These are phyloP conservation scores for Megacollybia marginata DNA, from an alignment of 768 basidiomycete species.

Conservation along the genomic window DNA sequence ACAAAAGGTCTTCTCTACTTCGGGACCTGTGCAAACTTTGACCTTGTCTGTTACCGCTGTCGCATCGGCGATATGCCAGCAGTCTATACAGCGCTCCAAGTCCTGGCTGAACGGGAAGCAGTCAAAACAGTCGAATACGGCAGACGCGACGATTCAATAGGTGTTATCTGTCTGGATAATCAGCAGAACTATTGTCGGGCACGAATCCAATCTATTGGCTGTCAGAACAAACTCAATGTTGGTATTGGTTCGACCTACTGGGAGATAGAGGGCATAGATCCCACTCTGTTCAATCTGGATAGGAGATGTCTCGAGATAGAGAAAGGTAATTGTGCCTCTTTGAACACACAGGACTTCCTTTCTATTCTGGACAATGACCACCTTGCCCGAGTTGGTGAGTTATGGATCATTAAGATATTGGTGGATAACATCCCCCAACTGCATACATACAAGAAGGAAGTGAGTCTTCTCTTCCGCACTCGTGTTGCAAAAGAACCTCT, in stretches of 20 bases:
- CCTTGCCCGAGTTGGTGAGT: constrained; percentile 12
- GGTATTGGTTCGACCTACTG: constrained; percentile 10
- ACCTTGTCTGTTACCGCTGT: too few species aligned
- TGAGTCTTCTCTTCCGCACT: constrained; percentile 15
- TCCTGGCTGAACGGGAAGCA: constrained; percentile 15
- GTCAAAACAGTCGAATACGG: constrained; percentile 5
- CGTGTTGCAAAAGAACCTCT: constrained; percentile 9
- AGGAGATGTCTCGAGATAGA: constrained; percentile 6
- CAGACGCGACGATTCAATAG: constrained; percentile 5
- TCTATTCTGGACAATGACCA: constrained; percentile 16
- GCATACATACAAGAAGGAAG: constrained; percentile 6
- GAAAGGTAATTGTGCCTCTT: constrained; percentile 2
- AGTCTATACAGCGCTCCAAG: constrained; percentile 8
- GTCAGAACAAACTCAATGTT: constrained; percentile 17
- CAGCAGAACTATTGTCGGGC: constrained; percentile 20
- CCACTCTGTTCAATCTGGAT: constrained; percentile 13
- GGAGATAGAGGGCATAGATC: constrained; percentile 8
- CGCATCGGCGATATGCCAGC: too few species aligned
- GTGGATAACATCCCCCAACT: constrained; percentile 18
- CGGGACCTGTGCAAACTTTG: background rate
- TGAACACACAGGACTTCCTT: constrained; percentile 17
- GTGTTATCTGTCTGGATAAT: constrained; percentile 18
- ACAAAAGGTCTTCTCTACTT: background rate
- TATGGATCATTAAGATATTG: constrained; percentile 20
- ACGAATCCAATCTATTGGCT: constrained; percentile 19